These are phyloP conservation scores for Fusarium nygamai DNA, from an alignment of 2,329 filamentous ascomycete species.

Conservation along the genomic window DNA sequence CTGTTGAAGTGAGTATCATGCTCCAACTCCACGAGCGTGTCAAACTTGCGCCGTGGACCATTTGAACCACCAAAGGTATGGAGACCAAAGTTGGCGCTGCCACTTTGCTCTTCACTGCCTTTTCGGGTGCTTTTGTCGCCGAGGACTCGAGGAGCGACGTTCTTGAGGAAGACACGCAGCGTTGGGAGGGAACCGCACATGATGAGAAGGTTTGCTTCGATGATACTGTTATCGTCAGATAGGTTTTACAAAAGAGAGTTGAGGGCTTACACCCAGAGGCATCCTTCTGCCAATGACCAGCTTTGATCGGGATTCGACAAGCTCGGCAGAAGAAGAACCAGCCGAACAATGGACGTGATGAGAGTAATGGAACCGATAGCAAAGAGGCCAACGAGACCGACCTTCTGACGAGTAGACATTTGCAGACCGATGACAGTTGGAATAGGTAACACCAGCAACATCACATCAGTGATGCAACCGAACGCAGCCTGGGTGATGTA, in stretches of 20 bases:
- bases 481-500: slow-evolving; percentile 14
- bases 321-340: background rate
- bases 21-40: slow-evolving; percentile 9
- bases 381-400: background rate
- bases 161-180: slow-evolving; percentile 1
- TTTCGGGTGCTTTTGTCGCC: background rate
- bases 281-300: slow-evolving; percentile 10
- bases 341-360: slow-evolving; percentile 3
- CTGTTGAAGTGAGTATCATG: slow-evolving; percentile 8
- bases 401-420: slow-evolving; percentile 3
- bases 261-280: slow-evolving; percentile 4
- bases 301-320: slow-evolving; percentile 6
- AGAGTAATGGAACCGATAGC: slow-evolving; percentile 8
- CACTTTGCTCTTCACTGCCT: background rate
- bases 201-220: slow-evolving; percentile 4
- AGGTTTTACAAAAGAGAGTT: fast-evolving
- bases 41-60: slow-evolving; percentile 2
- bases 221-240: background rate
- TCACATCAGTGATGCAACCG: slow-evolving; percentile 8
- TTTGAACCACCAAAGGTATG: slow-evolving; percentile 9
- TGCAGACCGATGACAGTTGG: background rate
- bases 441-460: background rate
- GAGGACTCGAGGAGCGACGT: slow-evolving; percentile 6
- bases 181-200: slow-evolving; percentile 14
- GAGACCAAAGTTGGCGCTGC: background rate